Base-by-base conservation (phyloP, 371 early-diverging fungal genomes). In the Rhizopus microsporus region DNA sequence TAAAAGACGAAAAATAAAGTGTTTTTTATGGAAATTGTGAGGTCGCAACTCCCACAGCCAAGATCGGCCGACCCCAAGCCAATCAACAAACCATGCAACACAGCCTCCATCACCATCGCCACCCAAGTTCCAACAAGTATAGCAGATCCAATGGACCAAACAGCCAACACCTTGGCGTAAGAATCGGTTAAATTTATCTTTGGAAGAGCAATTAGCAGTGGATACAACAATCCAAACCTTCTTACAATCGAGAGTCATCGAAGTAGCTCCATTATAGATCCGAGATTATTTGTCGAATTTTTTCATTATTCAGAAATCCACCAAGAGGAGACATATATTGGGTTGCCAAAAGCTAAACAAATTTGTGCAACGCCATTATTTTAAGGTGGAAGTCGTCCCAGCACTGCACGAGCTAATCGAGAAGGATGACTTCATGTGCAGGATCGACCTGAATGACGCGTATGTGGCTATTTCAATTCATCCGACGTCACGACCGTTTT, bases 331-430 rank as follows among this genome's bases (percentile, higher is more conserved):
- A 10, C 54, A 43, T 6, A 56, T 56, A 4, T 32, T 56, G 30
- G 47, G 47, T 29, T 56, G 56, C 16, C 40, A 40, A 2, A 32
- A 37, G 9, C n/a, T 55, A 10, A 61, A 61, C 44, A 5, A 23
- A 16, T 55, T 15, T n/a, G 38, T 61, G 0, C 61, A 55, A 31
- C 5, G 8, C 29, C n/a, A 43, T 23, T 56, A 61, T 35, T 61
- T 55, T 51, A 61, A 50, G 15, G 51, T 58, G 58, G 58, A 58
- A n/a, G 58, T 51, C 0, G 51, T 51, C 0, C 58, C 58, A 9
- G 50, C 55, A 10, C n/a, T 54, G 5, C 13, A 54, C 6, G 54
- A 63, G n/a, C 0, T 63, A 3, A 57, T 57, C 0, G 54, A 63
- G 10, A 29, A 31, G 17, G 33, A 45, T 29, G 48, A 56, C 17